These are phyloP conservation scores for Arthrobotrys iridis DNA, from an alignment of 2,329 filamentous ascomycete genomes.

Conservation along the genomic window DNA sequence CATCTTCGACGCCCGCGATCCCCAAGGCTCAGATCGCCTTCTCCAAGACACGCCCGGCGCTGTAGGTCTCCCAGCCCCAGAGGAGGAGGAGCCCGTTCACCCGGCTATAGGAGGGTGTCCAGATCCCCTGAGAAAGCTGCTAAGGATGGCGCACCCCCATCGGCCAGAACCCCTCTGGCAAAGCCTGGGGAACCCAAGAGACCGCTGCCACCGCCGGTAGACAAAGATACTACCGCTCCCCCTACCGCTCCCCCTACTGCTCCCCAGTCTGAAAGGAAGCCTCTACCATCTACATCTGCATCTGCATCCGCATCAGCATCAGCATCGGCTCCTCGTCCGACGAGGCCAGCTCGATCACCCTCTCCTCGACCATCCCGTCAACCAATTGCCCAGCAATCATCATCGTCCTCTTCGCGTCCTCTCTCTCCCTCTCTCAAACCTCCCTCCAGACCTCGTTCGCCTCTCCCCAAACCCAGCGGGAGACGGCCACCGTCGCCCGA, in stretches of 20 bases:
- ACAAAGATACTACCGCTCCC: conserved; percentile 44
- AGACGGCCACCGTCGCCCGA: conserved; percentile 54
- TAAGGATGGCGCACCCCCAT: conserved; percentile 43
- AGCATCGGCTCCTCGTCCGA: conserved; percentile 32
- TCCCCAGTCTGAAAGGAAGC: conserved; percentile 34
- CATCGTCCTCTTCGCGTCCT: conserved; percentile 45
- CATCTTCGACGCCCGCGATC: conserved; percentile 29
- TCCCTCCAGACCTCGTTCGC: conserved; percentile 55
- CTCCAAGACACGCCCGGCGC: conserved; percentile 22
- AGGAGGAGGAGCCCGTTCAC: conserved; percentile 33
- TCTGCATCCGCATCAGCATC: neutral
- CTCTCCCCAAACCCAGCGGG: conserved; percentile 35
- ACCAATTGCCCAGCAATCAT: conserved; percentile 33
- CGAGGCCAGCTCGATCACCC: conserved; percentile 54
- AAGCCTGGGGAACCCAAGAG: conserved; percentile 19
- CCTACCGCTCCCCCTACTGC: conserved; percentile 20
- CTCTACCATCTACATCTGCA: neutral
- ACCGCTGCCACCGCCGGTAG: no score
- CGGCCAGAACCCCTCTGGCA: conserved; percentile 24
- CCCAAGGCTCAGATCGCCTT: conserved; percentile 34
- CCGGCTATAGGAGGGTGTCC: conserved; percentile 27
- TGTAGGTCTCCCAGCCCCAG: conserved; percentile 39
- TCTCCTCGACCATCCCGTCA: conserved; percentile 54
- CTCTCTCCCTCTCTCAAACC: conserved; percentile 52
- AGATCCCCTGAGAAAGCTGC: conserved; percentile 30